Evolutionary conservation across 2,329 filamentous ascomycete species (phyloP).

Genomic region (Penicillium sp.): DNA sequence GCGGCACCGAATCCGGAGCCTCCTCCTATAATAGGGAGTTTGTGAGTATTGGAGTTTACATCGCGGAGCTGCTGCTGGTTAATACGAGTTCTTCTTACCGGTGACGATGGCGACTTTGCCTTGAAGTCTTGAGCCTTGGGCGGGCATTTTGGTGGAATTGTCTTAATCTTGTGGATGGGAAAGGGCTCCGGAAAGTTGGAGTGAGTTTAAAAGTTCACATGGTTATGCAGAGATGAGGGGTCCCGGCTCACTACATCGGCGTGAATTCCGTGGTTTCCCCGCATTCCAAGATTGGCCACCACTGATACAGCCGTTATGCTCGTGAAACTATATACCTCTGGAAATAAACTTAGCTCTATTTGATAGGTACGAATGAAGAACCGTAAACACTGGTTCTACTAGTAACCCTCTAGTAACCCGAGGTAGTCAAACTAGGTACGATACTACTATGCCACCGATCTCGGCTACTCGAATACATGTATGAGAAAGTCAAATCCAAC

Average conservation of each 20-base stretch:
- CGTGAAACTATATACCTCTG: neutral
- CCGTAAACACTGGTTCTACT: too few relatives aligned
- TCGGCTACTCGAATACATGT: neutral
- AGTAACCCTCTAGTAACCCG: too few relatives aligned
- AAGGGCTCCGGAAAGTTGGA: neutral
- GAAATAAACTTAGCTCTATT: too few relatives aligned
- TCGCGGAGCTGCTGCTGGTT: too few relatives aligned
- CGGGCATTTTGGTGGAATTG: slow-evolving; percentile 7
- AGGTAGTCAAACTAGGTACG: too few relatives aligned
- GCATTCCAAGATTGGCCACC: neutral
- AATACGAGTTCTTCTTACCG: slow-evolving; percentile 31
- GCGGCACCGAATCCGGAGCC: slow-evolving; percentile 47
- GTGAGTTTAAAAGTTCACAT: neutral
- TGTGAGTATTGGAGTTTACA: neutral
- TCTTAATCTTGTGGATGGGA: neutral
- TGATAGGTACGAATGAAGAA: too few relatives aligned
- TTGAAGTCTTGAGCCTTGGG: slow-evolving; percentile 35
- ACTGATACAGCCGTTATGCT: neutral
- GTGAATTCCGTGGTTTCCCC: slow-evolving; percentile 1
- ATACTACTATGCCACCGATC: too few relatives aligned
- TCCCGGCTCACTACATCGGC: neutral
- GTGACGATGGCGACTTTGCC: slow-evolving; percentile 50
- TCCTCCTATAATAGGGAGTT: slow-evolving; percentile 28
- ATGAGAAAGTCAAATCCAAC: neutral
- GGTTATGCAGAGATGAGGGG: neutral